A percentile compares a stretch with the other conserved stretches of the same genome.
These are phyloP conservation scores for Medicago arabica DNA, from an alignment of 306 rosid species.

Conservation along the genomic window DNA sequence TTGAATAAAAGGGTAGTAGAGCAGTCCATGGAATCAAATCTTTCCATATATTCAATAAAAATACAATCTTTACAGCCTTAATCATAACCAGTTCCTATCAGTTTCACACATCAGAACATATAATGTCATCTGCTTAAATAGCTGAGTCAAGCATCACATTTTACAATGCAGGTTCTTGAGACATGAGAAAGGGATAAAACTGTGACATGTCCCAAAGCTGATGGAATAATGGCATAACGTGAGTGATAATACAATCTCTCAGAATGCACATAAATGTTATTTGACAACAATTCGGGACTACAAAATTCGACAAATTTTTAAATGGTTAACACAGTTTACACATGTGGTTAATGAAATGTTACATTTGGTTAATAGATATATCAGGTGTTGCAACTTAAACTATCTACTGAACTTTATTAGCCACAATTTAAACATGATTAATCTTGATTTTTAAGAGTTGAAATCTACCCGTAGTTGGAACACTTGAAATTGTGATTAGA, in stretches of 20 bases:
- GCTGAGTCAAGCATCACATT: background rate
- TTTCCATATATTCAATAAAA: background rate
- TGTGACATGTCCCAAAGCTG: slow-evolving; percentile 10
- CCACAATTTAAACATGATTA: background rate
- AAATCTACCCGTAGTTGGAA: background rate
- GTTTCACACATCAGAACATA: background rate
- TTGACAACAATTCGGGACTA: background rate
- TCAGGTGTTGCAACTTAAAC: background rate
- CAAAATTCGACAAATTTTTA: background rate
- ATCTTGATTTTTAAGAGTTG: background rate
- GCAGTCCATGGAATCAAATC: background rate
- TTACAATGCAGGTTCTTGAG: slow-evolving; percentile 13
- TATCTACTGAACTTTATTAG: background rate
- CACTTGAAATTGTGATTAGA: background rate
- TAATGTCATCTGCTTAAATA: slow-evolving; percentile 3
- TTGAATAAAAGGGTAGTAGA: no score
- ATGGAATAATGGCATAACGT: background rate
- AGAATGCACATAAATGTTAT: background rate
- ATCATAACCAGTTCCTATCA: background rate
- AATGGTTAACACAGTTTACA: background rate
- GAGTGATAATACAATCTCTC: background rate
- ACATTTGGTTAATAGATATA: background rate
- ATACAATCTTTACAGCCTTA: background rate
- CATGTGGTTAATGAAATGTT: background rate
- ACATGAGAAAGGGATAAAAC: slow-evolving; percentile 21